Evolutionary conservation across 2,329 filamentous ascomycete genomes (phyloP), one percentile per base, ranked within the genome.

Genomic region (Xylaria hypoxylon): DNA sequence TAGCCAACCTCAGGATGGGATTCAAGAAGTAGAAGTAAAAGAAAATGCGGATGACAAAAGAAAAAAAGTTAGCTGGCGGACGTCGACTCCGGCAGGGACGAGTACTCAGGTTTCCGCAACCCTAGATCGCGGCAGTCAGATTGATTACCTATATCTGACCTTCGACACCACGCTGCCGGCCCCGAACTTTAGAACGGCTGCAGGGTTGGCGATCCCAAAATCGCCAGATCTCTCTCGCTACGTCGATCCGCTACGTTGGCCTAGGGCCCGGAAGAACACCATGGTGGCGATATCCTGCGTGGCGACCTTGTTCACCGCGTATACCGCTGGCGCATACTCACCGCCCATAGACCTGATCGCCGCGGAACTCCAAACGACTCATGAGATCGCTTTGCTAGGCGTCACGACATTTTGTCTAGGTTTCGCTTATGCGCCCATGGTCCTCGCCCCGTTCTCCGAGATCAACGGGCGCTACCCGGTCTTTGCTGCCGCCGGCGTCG

Each of bases 391-490:
- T n/a, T 81, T 91, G 5, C 82, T 89, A 1, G 93, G 93, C 38
- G 92, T 97, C 67, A 96, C 94, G 0, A 87, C 88, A 0, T 97
- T 96, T 78, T 96, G 92, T 51, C 74, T 85, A 38, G 94, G 94
- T 10, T 97, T 97, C 71, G 93, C 86, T 0, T 78, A 94, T 26
- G 91, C 92, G 0, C 94, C 94, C 0, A 97, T 97, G 94, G 84
- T 93, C 0, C 85, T 97, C 0, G 94, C 94, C 0, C 94, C 94
- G 0, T 90, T 97, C 70, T 93, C 90, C 0, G 94, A 97, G 79
- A 90, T 96, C 76, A 93, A 96, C 78, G 94, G 94, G 3, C 88
- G 94, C 2, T 89, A 92, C 62, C 92, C 94, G 0, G 92, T 97
- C 38, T 96, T 97, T 73, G 84, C 94, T 26, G 83, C 84, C 1